phyloP scores from a whole-genome alignment of 2,329 filamentous ascomycete species.

The Epicoccum sorghinum region DNA sequence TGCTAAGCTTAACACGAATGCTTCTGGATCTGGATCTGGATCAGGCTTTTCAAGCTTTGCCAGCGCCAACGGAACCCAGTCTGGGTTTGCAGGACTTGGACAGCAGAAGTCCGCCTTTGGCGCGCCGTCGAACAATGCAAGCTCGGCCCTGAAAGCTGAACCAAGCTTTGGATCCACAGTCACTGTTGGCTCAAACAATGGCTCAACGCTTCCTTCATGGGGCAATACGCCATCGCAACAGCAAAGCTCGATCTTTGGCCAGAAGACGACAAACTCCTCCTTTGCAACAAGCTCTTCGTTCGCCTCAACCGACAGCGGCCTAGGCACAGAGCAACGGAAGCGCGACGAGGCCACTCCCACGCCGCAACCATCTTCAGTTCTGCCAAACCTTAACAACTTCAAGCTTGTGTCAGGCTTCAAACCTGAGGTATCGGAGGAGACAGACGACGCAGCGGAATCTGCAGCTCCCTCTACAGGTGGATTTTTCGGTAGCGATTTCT shows the following conservation, averaged over 20 bases:
- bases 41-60: conserved; percentile 43
- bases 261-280: conserved; percentile 32
- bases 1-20: conserved; percentile 35
- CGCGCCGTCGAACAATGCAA: conserved; percentile 23
- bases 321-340: conserved; percentile 21
- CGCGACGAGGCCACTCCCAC: conserved; percentile 47
- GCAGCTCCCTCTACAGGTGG: conserved; percentile 51
- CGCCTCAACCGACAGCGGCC: conserved; percentile 31
- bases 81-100: conserved; percentile 41
- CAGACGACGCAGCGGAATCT: conserved; percentile 64
- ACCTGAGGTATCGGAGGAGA: conserved; percentile 65
- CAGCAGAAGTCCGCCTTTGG: conserved; percentile 41
- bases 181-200: conserved; percentile 43
- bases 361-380: conserved; percentile 30
- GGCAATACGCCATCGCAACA: conserved; percentile 40
- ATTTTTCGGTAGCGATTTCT: conserved; percentile 69
- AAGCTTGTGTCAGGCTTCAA: conserved; percentile 73
- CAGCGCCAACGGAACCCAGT: conserved; percentile 22
- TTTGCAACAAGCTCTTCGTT: conserved; percentile 38
- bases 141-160: conserved; percentile 31
- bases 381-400: conserved; percentile 58
- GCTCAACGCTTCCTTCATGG: conserved; percentile 43
- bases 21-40: conserved; percentile 15
- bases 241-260: conserved; percentile 35
- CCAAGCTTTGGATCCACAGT: conserved; percentile 52